Conservation (phyloP, 305 asterid genomes). For the Fraxinus greggii region DNA sequence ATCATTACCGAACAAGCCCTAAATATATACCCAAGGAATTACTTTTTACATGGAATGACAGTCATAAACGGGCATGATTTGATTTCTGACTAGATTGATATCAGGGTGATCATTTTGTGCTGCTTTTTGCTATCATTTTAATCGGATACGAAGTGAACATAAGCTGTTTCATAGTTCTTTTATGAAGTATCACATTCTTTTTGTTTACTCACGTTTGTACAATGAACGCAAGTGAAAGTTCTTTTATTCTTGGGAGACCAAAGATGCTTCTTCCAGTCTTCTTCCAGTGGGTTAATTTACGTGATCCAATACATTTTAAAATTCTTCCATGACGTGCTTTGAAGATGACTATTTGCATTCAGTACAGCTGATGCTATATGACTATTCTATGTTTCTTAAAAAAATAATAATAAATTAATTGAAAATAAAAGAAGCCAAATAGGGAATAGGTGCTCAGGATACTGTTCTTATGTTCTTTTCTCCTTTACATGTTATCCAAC, state of each 20-base stretch:
- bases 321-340: neutral
- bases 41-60: neutral
- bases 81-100: neutral
- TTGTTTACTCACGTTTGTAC: neutral
- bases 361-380: neutral
- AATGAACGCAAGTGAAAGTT: neutral
- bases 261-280: neutral
- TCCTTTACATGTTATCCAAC: neutral
- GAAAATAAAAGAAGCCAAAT: neutral
- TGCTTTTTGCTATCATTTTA: neutral
- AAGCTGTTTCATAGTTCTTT: neutral
- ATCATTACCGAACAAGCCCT: too few species aligned
- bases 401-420: neutral
- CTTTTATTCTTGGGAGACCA: neutral
- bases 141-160: neutral
- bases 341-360: neutral
- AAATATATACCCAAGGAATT: neutral
- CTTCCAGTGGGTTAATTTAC: neutral
- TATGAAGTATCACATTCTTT: neutral
- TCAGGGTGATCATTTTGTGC: neutral
- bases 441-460: neutral
- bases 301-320: neutral
- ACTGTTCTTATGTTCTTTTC: neutral
- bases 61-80: neutral
- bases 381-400: neutral